Base-by-base conservation (phyloP, 768 basidiomycete genomes). In the Cystobasidium tubakii region DNA sequence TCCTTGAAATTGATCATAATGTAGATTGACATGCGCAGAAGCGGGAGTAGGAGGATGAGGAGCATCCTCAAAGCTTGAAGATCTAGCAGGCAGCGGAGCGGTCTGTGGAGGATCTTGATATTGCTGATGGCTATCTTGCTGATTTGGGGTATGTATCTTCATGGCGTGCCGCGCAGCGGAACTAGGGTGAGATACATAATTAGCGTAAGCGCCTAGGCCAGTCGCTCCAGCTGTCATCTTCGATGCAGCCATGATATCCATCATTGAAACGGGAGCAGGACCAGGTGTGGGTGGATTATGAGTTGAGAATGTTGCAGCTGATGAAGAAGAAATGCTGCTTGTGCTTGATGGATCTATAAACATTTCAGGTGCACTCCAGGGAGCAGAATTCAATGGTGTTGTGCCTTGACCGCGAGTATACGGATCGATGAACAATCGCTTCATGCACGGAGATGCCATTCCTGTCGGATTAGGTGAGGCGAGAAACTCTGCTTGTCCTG, bases 261-360 rank as follows among this genome's bases (percentile, higher is more conserved):
- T 31, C 54, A 27, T 60, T 9, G n/a, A 15, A 7, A 44, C 10
- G 21, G 50, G 34, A 15, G 69, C 69, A 55, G 36, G 17, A 23
- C 69, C 54, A 21, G 69, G 69, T 13, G 69, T 71, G 25, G 69
- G 69, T 21, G 69, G 69, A 10, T 55, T 25, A 55, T 71, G 55
- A 3, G 69, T 71, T 53, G 69, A 71, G 36, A 55, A 71, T 9
- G 54, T 60, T 1, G 27, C 69, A 12, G 29, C 55, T 29, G 69
- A 57, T 39, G 39, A 39, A 6, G 15, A 6, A n/a, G 69, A 71
- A 12, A 36, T 62, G 34, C 13, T 29, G 10, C 25, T 27, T 15
- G 50, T 46, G n/a, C 10, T 25, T 13, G 53, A 33, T 10, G 33
- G 2, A 34, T 9, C 31, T 19, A 17, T 36, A 2, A 54, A 55